Evolutionary conservation across 257 asterid genomes (phyloP).

Genomic region (Capsicum chinense): DNA sequence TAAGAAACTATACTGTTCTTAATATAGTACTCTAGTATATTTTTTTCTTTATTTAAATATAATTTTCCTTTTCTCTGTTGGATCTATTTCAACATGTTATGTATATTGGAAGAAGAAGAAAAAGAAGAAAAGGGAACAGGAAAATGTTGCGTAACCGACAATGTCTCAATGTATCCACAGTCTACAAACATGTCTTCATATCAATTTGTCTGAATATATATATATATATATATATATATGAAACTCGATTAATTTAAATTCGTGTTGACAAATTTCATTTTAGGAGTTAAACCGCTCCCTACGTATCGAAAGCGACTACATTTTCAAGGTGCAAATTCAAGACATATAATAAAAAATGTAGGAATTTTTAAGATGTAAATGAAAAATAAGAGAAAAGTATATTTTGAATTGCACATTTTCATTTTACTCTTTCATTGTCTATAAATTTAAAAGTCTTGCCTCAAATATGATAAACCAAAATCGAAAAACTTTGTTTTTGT

Average conservation of each 20-base stretch:
- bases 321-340: neutral
- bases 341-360: neutral
- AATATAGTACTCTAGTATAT: too few species aligned
- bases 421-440: too few species aligned
- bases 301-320: neutral
- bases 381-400: too few species aligned
- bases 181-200: neutral
- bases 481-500: too few species aligned
- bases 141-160: conserved; percentile 20
- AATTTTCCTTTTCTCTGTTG: neutral
- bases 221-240: neutral
- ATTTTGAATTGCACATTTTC: too few species aligned
- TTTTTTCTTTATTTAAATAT: neutral
- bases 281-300: neutral
- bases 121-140: neutral
- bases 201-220: neutral
- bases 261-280: neutral
- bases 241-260: neutral
- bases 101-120: neutral
- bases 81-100: conserved; percentile 21
- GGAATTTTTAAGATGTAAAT: neutral
- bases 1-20: too few species aligned
- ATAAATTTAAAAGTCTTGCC: too few species aligned
- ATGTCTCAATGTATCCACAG: neutral
- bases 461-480: too few species aligned